Evolutionary conservation across 2,329 filamentous ascomycete species (phyloP).

Genomic region (Capronia coronata): DNA sequence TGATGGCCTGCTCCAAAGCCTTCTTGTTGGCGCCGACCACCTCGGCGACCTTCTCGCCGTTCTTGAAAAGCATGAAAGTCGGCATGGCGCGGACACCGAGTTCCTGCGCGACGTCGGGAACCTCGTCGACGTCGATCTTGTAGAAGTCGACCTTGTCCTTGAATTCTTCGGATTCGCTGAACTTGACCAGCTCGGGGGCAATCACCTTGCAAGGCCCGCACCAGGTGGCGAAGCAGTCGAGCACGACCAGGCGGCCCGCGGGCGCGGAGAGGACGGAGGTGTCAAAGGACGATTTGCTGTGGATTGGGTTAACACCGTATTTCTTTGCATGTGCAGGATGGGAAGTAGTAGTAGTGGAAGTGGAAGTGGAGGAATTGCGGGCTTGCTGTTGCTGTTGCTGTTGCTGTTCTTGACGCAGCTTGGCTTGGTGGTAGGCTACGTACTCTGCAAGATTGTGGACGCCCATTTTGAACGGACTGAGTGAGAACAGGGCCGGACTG

Average conservation of each 20-base stretch:
- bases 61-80: conserved; percentile 79
- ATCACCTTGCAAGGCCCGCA: conserved; percentile 94
- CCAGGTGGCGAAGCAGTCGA: conserved; percentile 87
- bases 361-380: conserved; percentile 7
- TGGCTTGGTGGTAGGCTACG: conserved; percentile 28
- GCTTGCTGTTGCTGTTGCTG: no score
- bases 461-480: conserved; percentile 41
- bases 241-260: conserved; percentile 57
- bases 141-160: conserved; percentile 64
- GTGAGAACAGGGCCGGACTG: conserved; percentile 36
- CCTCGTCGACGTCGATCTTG: conserved; percentile 86
- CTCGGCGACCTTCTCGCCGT: conserved; percentile 64
- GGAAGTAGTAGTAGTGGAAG: conserved; percentile 3
- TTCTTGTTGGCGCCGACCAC: conserved; percentile 75
- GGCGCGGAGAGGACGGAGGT: conserved; percentile 44
- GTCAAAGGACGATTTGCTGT: conserved; percentile 56
- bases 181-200: conserved; percentile 57
- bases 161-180: conserved; percentile 53
- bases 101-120: conserved; percentile 67
- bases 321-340: conserved; percentile 20
- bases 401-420: conserved; percentile 28
- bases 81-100: conserved; percentile 86
- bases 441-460: conserved; percentile 40
- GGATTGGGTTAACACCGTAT: conserved; percentile 29
- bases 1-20: conserved; percentile 43